These are phyloP conservation scores for Boletus rubroflammeus DNA, from an alignment of 768 basidiomycete genomes.

Conservation along the genomic window DNA sequence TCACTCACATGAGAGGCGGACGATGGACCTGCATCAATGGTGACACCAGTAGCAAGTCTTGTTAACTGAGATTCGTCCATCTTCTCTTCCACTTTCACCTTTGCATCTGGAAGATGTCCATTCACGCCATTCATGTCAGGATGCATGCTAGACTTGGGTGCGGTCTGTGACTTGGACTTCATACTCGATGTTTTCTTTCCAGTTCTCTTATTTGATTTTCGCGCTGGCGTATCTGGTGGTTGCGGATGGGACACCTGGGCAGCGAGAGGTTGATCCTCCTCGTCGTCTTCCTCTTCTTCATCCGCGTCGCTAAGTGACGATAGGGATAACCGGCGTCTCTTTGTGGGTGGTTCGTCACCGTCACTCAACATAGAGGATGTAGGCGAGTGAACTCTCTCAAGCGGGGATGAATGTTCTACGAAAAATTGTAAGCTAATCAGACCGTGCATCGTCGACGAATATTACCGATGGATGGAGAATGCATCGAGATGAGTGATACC, in stretches of 20 bases:
- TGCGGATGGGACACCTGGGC: constrained; percentile 37
- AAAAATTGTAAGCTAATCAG: constrained; percentile 1
- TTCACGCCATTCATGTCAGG: constrained; percentile 39
- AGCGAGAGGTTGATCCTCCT: constrained; percentile 56
- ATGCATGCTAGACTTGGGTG: constrained; percentile 43
- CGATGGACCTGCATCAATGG: constrained; percentile 59
- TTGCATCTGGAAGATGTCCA: constrained; percentile 46
- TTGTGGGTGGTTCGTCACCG: constrained; percentile 44
- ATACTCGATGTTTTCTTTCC: constrained; percentile 57
- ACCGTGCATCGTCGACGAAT: background rate
- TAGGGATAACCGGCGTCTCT: constrained; percentile 54
- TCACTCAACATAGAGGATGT: constrained; percentile 46
- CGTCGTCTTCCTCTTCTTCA: constrained; percentile 50
- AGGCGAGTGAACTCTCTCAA: constrained; percentile 16
- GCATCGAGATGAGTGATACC: constrained; percentile 47
- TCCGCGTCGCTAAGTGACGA: constrained; percentile 48
- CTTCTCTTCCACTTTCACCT: constrained; percentile 72
- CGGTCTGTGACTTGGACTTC: constrained; percentile 58
- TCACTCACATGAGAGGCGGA: constrained; percentile 46
- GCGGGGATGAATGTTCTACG: constrained; percentile 26
- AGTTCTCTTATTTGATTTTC: constrained; percentile 37
- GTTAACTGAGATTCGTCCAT: constrained; percentile 76
- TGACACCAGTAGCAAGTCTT: constrained; percentile 75
- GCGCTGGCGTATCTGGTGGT: constrained; percentile 28
- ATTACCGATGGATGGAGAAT: constrained; percentile 53